Base-by-base conservation (phyloP, 768 basidiomycete species). In the Boletus fagicola region DNA sequence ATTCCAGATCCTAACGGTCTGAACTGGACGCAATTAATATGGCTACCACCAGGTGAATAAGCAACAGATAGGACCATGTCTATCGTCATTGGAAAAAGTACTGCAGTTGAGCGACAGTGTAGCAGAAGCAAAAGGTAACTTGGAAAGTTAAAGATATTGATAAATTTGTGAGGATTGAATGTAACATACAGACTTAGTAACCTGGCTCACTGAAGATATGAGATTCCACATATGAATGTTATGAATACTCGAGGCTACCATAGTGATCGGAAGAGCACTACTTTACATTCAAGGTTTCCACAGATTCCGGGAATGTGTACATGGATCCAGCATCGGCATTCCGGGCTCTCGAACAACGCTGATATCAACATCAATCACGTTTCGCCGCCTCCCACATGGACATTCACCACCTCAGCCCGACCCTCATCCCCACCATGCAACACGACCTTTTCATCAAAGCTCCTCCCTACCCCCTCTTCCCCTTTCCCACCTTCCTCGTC, bases 361-460 rank as follows among this genome's bases (percentile, higher is more conserved):
- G 8, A 20, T 15, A 30, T 28, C 42, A 18, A 48, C 33, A 4
- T 35, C 35, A n/a, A 39, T 62, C 51, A 68, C 13, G 42, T 24
- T 39, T 52, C 61, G 38, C 40, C 58, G 6, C 49, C 47, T 13
- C 42, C 47, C 33, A 68, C 58, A 44, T 57, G 65, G 16, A 70
- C 62, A n/a, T 60, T 39, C 52, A 63, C 54, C 57, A 62, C 65
- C 30, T 54, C 49, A 16, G 50, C 22, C 0, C 35, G 56, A 16
- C 38, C 55, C 45, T 56, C 65, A 11, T 40, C 49, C 18, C 53
- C 53, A 30, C 53, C 51, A 35, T 57, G 58, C 44, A 78, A 50
- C 11, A 63, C 73, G 53, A 75, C 62, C 61, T 84, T 83, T 66
- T 84, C 83, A 57, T 80, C 74, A 53, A 77, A 67, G 46, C 63